phyloP scores from a whole-genome alignment of 768 basidiomycete species.

The Leucocoprinus leucothites region DNA sequence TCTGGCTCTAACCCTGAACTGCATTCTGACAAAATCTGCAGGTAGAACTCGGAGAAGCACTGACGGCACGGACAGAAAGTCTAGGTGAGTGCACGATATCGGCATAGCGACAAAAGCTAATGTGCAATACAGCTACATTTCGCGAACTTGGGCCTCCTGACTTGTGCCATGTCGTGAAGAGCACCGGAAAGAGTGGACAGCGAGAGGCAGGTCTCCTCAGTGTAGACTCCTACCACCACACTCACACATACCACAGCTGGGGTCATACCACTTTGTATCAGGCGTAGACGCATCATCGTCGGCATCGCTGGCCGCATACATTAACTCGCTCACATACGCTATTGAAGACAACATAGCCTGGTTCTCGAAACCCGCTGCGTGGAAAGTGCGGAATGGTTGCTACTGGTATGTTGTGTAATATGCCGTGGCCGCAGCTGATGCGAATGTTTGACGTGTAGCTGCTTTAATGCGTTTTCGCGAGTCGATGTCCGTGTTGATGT shows the following conservation, averaged over 20 bases:
- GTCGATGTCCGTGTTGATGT: slow-evolving; percentile 97
- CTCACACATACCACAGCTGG: slow-evolving; percentile 50
- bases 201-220: slow-evolving; percentile 69
- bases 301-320: slow-evolving; percentile 95
- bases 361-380: slow-evolving; percentile 82
- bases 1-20: not conserved
- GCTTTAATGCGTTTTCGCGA: slow-evolving; percentile 97
- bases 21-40: slow-evolving; percentile 24
- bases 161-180: slow-evolving; percentile 93
- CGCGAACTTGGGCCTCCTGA: slow-evolving; percentile 97
- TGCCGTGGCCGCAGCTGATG: not conserved
- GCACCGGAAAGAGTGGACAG: slow-evolving; percentile 74
- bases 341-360: slow-evolving; percentile 90
- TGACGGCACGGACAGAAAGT: slow-evolving; percentile 88
- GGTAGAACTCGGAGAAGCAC: slow-evolving; percentile 88
- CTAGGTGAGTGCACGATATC: slow-evolving; percentile 57
- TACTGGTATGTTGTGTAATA: slow-evolving; percentile 67
- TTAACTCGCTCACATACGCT: slow-evolving; percentile 96
- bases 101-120: slow-evolving; percentile 13
- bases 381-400: slow-evolving; percentile 91
- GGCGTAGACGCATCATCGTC: slow-evolving; percentile 99
- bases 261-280: slow-evolving; percentile 96
- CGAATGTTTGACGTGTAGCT: slow-evolving; percentile 40
- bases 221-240: not conserved
- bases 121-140: slow-evolving; percentile 70